phyloP scores from a whole-genome alignment of 2,329 filamentous ascomycete genomes.

The Acrocalymma vagum region DNA sequence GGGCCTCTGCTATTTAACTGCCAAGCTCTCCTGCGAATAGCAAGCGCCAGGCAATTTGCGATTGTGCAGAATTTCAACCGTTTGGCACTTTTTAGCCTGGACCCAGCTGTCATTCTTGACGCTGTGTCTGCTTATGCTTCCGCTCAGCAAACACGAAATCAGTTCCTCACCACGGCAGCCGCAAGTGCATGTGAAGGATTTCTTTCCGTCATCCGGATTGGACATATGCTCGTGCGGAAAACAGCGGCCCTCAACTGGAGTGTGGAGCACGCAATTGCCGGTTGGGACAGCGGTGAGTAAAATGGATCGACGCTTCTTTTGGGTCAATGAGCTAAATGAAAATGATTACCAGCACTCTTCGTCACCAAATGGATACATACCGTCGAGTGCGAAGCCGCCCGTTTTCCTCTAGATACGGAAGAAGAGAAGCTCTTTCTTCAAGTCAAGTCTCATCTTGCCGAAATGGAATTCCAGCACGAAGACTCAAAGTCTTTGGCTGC shows the following conservation, averaged over 20 bases:
- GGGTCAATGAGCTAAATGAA: conserved; percentile 3
- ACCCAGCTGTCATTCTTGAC: conserved; percentile 34
- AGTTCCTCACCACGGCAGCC: conserved; percentile 36
- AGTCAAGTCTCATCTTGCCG: conserved; percentile 29
- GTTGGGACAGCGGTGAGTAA: conserved; percentile 38
- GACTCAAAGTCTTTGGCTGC: conserved; percentile 28
- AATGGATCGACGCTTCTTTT: background rate
- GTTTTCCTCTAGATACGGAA: conserved; percentile 19
- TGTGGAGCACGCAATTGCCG: conserved; percentile 44
- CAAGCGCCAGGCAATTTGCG: conserved; percentile 39
- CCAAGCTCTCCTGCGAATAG: conserved; percentile 42
- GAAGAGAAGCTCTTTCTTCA: conserved; percentile 33
- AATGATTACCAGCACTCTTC: conserved; percentile 30
- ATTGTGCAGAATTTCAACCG: conserved; percentile 35
- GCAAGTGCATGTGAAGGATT: conserved; percentile 36
- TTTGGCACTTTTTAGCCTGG: conserved; percentile 1
- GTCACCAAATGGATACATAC: conserved; percentile 45
- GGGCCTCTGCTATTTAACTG: conserved; percentile 45
- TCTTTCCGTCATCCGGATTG: conserved; percentile 32
- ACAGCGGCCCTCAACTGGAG: conserved; percentile 43
- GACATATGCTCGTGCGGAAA: conserved; percentile 37
- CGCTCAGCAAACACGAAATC: conserved; percentile 28
- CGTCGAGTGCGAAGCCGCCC: conserved; percentile 27
- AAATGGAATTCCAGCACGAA: conserved; percentile 28
- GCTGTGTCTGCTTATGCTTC: conserved; percentile 33